These are phyloP conservation scores for Penicillium sp. DNA, from an alignment of 2,329 filamentous ascomycete genomes.

Conservation along the genomic window DNA sequence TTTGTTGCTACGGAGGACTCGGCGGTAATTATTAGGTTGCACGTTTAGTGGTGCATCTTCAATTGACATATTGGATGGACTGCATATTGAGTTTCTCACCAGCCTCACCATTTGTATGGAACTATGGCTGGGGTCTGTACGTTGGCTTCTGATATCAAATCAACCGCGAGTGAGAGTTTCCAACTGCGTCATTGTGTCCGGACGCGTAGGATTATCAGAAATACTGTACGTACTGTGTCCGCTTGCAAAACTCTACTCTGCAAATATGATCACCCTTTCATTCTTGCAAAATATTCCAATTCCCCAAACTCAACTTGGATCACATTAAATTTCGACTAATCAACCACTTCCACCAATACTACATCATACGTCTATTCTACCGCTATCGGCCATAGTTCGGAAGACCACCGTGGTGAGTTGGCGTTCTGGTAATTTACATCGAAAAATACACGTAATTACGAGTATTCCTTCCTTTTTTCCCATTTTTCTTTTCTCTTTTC, in stretches of 20 bases:
- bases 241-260: background rate
- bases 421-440: background rate
- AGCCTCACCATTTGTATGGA: too few relatives aligned
- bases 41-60: background rate
- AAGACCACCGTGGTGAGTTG: conserved; percentile 8
- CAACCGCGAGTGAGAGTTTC: background rate
- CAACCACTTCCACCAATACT: background rate
- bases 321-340: too few relatives aligned
- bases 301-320: background rate
- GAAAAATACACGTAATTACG: conserved; percentile 3
- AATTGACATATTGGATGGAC: background rate
- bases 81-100: background rate
- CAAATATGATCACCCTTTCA: background rate
- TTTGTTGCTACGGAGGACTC: background rate
- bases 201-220: conserved; percentile 1
- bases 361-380: background rate
- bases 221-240: background rate
- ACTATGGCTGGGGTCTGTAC: too few relatives aligned
- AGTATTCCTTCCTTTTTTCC: conserved; percentile 11
- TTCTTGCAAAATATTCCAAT: background rate
- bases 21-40: background rate
- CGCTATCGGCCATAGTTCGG: conserved; percentile 13
- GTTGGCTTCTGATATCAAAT: too few relatives aligned
- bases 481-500: conserved; percentile 7
- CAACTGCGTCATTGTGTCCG: conserved; percentile 4